Evolutionary conservation across 257 asterid genomes (phyloP).

Genomic region (Solanum infundibuliforme): DNA sequence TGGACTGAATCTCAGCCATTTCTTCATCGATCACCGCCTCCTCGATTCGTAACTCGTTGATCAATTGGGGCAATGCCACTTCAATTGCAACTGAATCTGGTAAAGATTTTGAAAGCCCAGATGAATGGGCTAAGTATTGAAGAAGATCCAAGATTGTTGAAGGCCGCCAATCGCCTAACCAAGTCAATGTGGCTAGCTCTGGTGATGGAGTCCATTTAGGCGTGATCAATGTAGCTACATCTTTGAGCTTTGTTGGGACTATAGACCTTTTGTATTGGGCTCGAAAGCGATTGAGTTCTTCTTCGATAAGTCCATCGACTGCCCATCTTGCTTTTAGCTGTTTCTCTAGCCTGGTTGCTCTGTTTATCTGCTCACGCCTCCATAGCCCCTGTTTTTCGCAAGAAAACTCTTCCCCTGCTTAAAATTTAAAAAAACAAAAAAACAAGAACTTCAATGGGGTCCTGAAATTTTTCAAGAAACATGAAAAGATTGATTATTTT

Average conservation of each 20-base stretch:
- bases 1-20: conserved; percentile 76
- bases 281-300: conserved; percentile 38
- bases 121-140: conserved; percentile 25
- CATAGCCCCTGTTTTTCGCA: conserved; percentile 45
- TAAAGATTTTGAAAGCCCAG: conserved; percentile 1
- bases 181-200: conserved; percentile 54
- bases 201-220: conserved; percentile 57
- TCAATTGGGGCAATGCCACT: conserved; percentile 38
- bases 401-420: conserved; percentile 35
- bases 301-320: conserved; percentile 51
- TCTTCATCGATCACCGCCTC: conserved; percentile 88
- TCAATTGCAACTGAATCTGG: conserved; percentile 34
- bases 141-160: conserved; percentile 58
- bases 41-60: conserved; percentile 60
- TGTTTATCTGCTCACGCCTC: conserved; percentile 57
- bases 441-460: not conserved
- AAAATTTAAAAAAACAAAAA: not conserved
- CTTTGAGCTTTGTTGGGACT: conserved; percentile 40
- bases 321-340: conserved; percentile 66
- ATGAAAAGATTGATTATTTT: not conserved
- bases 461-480: not conserved
- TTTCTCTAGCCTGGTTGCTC: conserved; percentile 59
- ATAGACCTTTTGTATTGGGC: conserved; percentile 35
- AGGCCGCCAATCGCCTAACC: conserved; percentile 98
- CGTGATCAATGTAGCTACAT: conserved; percentile 45